Evolutionary conservation across 768 basidiomycete species (phyloP).

Genomic region (Sistotremastrum suecicum): DNA sequence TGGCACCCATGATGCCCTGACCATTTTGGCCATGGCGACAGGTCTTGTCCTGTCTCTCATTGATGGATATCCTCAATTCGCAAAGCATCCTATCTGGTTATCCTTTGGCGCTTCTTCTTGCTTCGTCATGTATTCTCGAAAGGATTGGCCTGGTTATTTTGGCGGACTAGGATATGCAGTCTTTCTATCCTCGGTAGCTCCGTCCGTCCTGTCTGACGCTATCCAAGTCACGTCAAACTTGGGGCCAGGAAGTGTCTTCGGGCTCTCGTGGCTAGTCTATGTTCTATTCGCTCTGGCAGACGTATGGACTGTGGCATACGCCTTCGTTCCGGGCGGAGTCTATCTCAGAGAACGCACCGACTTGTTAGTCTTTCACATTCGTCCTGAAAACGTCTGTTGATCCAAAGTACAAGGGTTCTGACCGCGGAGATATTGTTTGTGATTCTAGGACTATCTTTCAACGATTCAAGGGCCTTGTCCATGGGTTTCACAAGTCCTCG

Average conservation of each 20-base stretch:
- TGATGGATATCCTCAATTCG: background rate
- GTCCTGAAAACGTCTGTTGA: background rate
- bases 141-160: conserved; percentile 56
- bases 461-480: conserved; percentile 5
- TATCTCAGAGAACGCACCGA: conserved; percentile 69
- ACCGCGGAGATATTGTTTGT: conserved; percentile 30
- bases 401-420: conserved; percentile 29
- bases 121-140: conserved; percentile 27
- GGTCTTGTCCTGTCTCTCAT: conserved; percentile 35
- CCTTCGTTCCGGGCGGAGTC: conserved; percentile 72
- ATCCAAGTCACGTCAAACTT: no score
- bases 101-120: conserved; percentile 35
- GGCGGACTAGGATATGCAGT: conserved; percentile 60
- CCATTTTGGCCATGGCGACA: conserved; percentile 44
- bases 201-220: no score
- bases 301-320: conserved; percentile 80
- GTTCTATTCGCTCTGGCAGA: conserved; percentile 51
- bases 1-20: conserved; percentile 54
- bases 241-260: background rate
- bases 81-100: conserved; percentile 34
- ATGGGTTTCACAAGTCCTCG: background rate
- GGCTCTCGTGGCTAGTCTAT: conserved; percentile 43
- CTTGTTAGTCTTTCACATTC: conserved; percentile 29
- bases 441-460: conserved; percentile 17
- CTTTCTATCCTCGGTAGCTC: conserved; percentile 34